These are phyloP conservation scores for Malus sieversii DNA, from an alignment of 306 rosid species.

Conservation along the genomic window DNA sequence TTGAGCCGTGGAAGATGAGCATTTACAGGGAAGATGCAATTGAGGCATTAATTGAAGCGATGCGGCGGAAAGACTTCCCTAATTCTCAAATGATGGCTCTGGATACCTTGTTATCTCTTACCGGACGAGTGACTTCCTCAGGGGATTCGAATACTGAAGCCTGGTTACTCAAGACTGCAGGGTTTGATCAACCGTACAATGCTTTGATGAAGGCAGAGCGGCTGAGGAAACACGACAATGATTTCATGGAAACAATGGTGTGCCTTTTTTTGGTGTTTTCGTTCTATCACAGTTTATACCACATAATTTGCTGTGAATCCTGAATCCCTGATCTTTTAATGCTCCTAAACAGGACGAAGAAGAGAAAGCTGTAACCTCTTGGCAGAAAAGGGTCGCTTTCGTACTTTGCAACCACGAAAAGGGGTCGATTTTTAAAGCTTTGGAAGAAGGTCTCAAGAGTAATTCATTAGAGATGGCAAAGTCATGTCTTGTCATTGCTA, in stretches of 20 bases:
- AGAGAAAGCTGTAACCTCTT: slow-evolving; percentile 53
- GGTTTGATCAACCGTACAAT: slow-evolving; percentile 72
- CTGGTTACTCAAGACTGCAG: slow-evolving; percentile 81
- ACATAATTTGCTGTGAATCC: neutral
- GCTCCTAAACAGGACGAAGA: slow-evolving; percentile 59
- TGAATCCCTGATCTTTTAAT: neutral
- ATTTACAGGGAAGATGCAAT: slow-evolving; percentile 88
- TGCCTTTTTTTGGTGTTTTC: slow-evolving; percentile 10
- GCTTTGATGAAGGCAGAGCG: slow-evolving; percentile 58
- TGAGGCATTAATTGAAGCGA: slow-evolving; percentile 69
- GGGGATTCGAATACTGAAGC: slow-evolving; percentile 72
- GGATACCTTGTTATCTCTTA: slow-evolving; percentile 61
- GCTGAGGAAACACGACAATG: slow-evolving; percentile 33
- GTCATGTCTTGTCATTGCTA: slow-evolving; percentile 70
- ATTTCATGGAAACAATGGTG: slow-evolving; percentile 62
- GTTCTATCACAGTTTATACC: slow-evolving; percentile 14
- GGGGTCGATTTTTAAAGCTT: slow-evolving; percentile 75
- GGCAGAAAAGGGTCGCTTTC: slow-evolving; percentile 77
- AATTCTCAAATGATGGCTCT: slow-evolving; percentile 58
- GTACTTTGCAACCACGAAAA: slow-evolving; percentile 82
- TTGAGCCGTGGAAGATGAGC: slow-evolving; percentile 90
- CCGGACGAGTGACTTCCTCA: slow-evolving; percentile 59
- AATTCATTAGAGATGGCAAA: slow-evolving; percentile 59
- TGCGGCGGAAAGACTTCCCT: slow-evolving; percentile 59
- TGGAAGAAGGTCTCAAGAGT: slow-evolving; percentile 75